Base-by-base conservation (phyloP, 1,284 basidiomycete genomes). In the Cutaneotrichosporon mucoides region DNA sequence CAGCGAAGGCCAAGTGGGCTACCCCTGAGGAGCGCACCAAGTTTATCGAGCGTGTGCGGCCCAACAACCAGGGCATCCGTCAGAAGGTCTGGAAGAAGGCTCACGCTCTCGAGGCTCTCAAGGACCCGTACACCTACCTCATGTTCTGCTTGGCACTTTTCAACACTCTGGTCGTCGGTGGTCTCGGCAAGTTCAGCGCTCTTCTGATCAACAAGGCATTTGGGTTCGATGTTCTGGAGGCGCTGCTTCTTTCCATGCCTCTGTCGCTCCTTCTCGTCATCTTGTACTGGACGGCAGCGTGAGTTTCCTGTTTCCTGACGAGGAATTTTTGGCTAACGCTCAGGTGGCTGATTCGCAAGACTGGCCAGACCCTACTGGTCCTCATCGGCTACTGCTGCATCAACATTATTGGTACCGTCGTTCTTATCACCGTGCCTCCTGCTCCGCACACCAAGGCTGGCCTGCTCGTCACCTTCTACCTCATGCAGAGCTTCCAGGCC, bases 31-130 rank as follows among this genome's bases (percentile, higher is more conserved):
- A 70, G 43, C 71, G 70, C 59, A 45, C 54, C 41, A 54, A 57
- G 16, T 61, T 70, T 46, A 69, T 73, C 46, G 71, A 73, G 56
- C 59, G 73, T n/a, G 71, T 73, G 2, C 65, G 71, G 36, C 42
- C 48, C 10, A 74, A 74, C 57, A 64, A 69, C 56, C 71, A 74
- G 59, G 71, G 41, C n/a, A 61, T 71, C 60, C 68, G 69, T 57
- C 54, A 69, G 13, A 70, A 63, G 42, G 37, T 53, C 2, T 73
- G 60, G 57, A 66, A 66, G 24, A 50, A 42, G 7, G 62, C 65
- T 1, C 72, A 73, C 55, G 64, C 62, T 1, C 24, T 41, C n/a
- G 72, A 73, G 49, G 66, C 65, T 1, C 48, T 63, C 24, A 65
- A 36, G 9, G 73, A 75, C 59, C 70, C 69, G 15, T 62, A 68